phyloP scores from a whole-genome alignment of 2,329 filamentous ascomycete genomes.

The Pseudonectria foliicola region DNA sequence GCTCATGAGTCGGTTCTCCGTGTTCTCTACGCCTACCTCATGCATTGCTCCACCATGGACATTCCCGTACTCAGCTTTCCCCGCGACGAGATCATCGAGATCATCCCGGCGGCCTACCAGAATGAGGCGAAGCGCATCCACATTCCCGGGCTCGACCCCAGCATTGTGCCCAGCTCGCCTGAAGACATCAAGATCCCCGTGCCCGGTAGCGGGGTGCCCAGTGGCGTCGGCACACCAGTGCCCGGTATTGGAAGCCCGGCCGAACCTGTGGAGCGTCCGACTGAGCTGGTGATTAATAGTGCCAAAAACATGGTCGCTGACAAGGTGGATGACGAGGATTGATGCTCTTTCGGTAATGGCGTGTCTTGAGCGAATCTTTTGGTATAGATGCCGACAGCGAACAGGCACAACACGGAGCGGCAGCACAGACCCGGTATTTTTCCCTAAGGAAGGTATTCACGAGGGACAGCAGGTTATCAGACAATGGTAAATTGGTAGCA shows the following conservation, averaged over 20 bases:
- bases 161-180: conserved; percentile 68
- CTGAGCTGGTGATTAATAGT: conserved; percentile 44
- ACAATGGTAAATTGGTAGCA: no score
- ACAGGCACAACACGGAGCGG: no score
- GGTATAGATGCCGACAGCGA: no score
- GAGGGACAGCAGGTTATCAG: no score
- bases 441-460: no score
- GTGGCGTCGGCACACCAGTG: conserved; percentile 40
- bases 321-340: conserved; percentile 47
- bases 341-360: conserved; percentile 8
- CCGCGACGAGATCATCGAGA: conserved; percentile 96
- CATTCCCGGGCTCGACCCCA: conserved; percentile 61
- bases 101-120: conserved; percentile 95
- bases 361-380: not conserved
- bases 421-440: no score
- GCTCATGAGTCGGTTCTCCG: conserved; percentile 96
- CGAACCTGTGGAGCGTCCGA: conserved; percentile 36
- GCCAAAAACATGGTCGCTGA: conserved; percentile 44
- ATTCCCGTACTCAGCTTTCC: conserved; percentile 92
- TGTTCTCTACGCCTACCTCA: conserved; percentile 93
- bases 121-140: conserved; percentile 89
- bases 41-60: conserved; percentile 94
- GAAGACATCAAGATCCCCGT: conserved; percentile 77
- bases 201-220: conserved; percentile 34
- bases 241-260: conserved; percentile 39